Percentiles rank a stretch among this genome's conserved stretches.
phyloP scores from a whole-genome alignment of 2,329 filamentous ascomycete species.

The Diatrype stigma region DNA sequence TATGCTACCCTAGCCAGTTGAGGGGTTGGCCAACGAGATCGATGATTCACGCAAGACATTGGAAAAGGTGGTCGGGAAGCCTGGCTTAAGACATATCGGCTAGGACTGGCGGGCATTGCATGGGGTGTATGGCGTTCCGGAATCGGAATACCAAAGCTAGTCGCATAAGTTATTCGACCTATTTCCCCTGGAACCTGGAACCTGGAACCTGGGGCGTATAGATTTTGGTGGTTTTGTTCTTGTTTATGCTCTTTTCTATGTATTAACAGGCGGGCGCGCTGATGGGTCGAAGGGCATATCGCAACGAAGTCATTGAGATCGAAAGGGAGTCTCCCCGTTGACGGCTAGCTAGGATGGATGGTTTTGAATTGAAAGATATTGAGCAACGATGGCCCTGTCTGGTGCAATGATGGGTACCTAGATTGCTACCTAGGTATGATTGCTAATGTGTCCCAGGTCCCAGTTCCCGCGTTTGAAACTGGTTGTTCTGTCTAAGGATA shows the following conservation, averaged over 20 bases:
- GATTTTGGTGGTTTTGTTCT: constrained; percentile 1
- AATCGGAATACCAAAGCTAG: constrained; percentile 17
- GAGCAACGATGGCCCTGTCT: too few relatives aligned
- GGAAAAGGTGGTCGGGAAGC: constrained; percentile 8
- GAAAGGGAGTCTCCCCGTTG: too few relatives aligned
- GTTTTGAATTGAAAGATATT: too few relatives aligned
- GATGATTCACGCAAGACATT: constrained; percentile 13
- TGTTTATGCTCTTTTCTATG: not conserved
- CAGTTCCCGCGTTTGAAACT: too few relatives aligned
- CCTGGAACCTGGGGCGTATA: constrained; percentile 4
- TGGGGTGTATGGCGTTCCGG: constrained; percentile 29
- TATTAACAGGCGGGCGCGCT: too few relatives aligned
- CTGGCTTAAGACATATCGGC: constrained; percentile 10
- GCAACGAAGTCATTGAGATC: too few relatives aligned
- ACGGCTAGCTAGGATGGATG: too few relatives aligned
- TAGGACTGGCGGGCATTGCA: constrained; percentile 23
- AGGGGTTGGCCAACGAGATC: not conserved
- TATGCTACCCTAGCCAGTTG: not conserved
- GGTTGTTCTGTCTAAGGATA: too few relatives aligned
- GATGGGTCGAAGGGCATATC: too few relatives aligned
- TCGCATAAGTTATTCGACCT: constrained; percentile 15
- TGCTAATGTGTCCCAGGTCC: too few relatives aligned
- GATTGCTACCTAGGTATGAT: too few relatives aligned
- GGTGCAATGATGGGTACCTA: too few relatives aligned
- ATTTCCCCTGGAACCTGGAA: constrained; percentile 7